Conservation (phyloP, 257 asterid species). For the Nicotiana noctiflora region DNA sequence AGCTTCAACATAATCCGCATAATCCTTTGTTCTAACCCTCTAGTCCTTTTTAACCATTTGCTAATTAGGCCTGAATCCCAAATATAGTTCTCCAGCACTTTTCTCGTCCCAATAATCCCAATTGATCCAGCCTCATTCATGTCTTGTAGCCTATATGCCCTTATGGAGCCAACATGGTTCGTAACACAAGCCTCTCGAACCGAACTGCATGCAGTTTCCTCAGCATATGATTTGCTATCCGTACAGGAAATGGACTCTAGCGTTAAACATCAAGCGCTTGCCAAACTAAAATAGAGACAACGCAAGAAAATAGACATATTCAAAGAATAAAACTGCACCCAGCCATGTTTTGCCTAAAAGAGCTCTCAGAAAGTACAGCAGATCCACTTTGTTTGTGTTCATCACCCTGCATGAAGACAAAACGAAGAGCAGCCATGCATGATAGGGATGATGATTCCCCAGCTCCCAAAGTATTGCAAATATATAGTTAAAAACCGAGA, state of each 20-base stretch:
- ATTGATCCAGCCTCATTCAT: too few species aligned
- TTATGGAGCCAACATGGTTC: too few species aligned
- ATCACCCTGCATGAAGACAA: conserved; percentile 1
- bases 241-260: background rate
- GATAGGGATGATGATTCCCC: background rate
- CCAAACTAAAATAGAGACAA: background rate
- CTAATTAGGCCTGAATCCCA: too few species aligned
- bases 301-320: background rate
- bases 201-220: background rate
- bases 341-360: background rate
- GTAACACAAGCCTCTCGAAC: too few species aligned
- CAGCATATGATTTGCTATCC: background rate
- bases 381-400: background rate
- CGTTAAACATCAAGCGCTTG: background rate
- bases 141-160: too few species aligned
- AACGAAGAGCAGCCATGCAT: background rate
- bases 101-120: too few species aligned
- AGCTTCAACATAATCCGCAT: too few species aligned
- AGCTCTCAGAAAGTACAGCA: background rate
- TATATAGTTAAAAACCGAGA: background rate
- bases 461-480: background rate
- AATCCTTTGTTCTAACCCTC: too few species aligned
- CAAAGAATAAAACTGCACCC: background rate
- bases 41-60: too few species aligned
- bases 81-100: too few species aligned